Percentiles rank a stretch among this genome's conserved stretches.
phyloP scores from a whole-genome alignment of 2,329 filamentous ascomycete genomes.

The Talaromyces sp. region DNA sequence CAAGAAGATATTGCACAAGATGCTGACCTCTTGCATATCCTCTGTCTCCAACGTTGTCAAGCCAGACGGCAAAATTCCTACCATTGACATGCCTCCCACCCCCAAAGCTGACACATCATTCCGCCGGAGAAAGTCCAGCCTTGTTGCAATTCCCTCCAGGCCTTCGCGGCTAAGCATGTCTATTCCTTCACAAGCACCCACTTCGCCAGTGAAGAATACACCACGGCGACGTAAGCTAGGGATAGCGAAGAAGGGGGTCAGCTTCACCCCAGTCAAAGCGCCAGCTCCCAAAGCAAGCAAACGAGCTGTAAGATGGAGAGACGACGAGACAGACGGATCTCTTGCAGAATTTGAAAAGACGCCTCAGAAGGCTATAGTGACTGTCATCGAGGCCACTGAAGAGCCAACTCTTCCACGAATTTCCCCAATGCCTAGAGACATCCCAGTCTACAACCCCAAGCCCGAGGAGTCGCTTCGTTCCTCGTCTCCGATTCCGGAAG shows the following conservation, averaged over 20 bases:
- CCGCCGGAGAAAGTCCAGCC: conserved; percentile 56
- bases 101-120: conserved; percentile 73
- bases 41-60: conserved; percentile 83
- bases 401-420: conserved; percentile 48
- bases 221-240: conserved; percentile 71
- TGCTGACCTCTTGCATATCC: conserved; percentile 72
- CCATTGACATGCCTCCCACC: conserved; percentile 62
- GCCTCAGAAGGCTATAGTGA: conserved; percentile 64
- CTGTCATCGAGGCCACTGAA: conserved; percentile 54
- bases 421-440: conserved; percentile 47
- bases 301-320: conserved; percentile 84
- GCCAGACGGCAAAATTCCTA: conserved; percentile 67
- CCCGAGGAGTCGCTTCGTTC: conserved; percentile 36
- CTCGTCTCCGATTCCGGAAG: conserved; percentile 57
- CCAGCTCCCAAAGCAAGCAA: conserved; percentile 60
- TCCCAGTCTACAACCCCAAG: conserved; percentile 42
- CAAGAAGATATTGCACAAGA: conserved; percentile 69
- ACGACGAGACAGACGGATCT: conserved; percentile 81
- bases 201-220: conserved; percentile 70
- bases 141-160: conserved; percentile 33
- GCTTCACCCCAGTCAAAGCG: conserved; percentile 73
- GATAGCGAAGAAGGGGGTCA: conserved; percentile 65
- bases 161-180: conserved; percentile 28
- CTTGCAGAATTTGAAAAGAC: conserved; percentile 91
- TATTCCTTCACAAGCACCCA: conserved; percentile 34